phyloP scores from a whole-genome alignment of 1,284 basidiomycete genomes.

The Papiliotrema terrestris region DNA sequence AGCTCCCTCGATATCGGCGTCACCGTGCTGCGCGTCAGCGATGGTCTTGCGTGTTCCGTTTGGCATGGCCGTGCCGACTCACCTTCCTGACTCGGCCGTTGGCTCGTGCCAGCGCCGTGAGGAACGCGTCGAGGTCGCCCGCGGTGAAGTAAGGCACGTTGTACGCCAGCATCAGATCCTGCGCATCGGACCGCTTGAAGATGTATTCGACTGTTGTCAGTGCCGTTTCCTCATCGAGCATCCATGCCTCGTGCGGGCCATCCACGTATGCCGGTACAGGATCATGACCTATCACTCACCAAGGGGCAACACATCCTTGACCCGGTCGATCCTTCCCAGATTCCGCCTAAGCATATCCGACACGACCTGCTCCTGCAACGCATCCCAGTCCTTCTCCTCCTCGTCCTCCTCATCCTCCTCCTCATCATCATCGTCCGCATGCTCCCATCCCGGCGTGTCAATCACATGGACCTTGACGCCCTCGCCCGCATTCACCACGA shows the following conservation, averaged over 20 bases:
- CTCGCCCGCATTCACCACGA: conserved; percentile 50
- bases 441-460: conserved; percentile 79
- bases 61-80: no score
- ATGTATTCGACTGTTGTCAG: conserved; percentile 62
- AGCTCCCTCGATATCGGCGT: conserved; percentile 73
- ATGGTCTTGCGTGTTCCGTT: no score
- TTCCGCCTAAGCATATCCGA: conserved; percentile 73
- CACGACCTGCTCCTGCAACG: conserved; percentile 54
- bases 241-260: no score
- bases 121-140: conserved; percentile 69
- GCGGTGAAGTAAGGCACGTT: conserved; percentile 77
- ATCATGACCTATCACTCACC: no score
- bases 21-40: conserved; percentile 55
- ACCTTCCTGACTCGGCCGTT: conserved; percentile 80
- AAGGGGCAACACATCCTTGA: conserved; percentile 77
- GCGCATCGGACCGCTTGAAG: conserved; percentile 65
- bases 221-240: no score
- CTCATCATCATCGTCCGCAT: conserved; percentile 49
- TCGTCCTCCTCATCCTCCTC: conserved; percentile 38
- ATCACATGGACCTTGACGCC: conserved; percentile 60
- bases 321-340: conserved; percentile 78
- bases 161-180: conserved; percentile 87
- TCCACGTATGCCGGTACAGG: no score
- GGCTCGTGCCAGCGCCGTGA: conserved; percentile 75
- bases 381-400: conserved; percentile 51